Evolutionary conservation across 2,329 filamentous ascomycete species (phyloP), one percentile per base, ranked within the genome.

Genomic region (Pleoardoris graminearum): DNA sequence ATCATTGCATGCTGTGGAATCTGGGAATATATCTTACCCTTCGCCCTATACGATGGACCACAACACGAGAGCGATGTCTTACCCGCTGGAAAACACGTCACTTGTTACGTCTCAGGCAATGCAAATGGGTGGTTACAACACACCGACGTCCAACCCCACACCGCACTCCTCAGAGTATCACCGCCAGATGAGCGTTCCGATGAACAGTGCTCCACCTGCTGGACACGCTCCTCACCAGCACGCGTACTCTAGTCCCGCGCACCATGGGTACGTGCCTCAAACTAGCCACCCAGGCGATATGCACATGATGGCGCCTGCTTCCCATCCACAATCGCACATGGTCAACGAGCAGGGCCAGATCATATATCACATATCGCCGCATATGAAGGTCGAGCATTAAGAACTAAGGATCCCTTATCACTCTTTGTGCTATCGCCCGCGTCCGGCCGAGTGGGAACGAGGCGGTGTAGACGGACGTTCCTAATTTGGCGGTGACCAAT

Each of bases 381-480:
- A 74, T 55, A 73, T 75, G 70, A 76, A 75, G 60, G 68, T 69
- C 21, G 73, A 76, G 60, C 69, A 73, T 41, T 70, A 61, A 67
- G 53, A 38, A 38, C n/a, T 22, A 29, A 43, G 45, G 37, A 23
- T 22, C 22, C 36, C 6, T 19, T 6, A n/a, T 30, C 44, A 23
- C 23, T 45, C 23, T 27, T n/a, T 35, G 23, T 38, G 33, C 35
- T 48, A 1, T 25, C 30, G n/a, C 12, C 16, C 30, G 30, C 38
- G 19, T 38, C 27, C 21, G 27, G 16, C 11, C 45, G 38, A 39
- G 38, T 27, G 30, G 29, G 33, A 25, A 38, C 36, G 39, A 46
- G 51, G 51, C 51, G 43, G 50, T 51, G 52, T 27, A 27, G 25
- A 50, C 29, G 47, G 11, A 16, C n/a, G n/a, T 4, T 32, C 16